A percentile compares a stretch with the other conserved stretches of the same genome.
These are phyloP conservation scores for Hypoxylon trugodes DNA, from an alignment of 495 filamentous ascomycete species.

Conservation along the genomic window DNA sequence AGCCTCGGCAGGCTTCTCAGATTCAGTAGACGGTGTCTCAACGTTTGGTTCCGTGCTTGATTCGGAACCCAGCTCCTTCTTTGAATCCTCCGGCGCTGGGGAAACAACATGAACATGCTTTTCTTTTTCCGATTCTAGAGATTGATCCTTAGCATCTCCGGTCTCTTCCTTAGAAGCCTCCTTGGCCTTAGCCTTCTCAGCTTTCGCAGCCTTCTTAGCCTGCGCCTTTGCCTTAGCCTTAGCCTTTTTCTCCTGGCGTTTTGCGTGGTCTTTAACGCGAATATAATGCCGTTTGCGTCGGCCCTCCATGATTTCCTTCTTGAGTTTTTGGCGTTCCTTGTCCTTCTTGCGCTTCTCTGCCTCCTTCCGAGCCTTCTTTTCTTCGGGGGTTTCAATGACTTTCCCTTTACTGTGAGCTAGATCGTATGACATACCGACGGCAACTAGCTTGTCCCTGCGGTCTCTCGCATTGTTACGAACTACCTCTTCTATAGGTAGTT, in stretches of 20 bases:
- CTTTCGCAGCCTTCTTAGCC: slow-evolving; percentile 44
- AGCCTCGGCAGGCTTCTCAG: slow-evolving; percentile 7
- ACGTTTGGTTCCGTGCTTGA: not conserved
- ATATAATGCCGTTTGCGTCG: slow-evolving; percentile 40
- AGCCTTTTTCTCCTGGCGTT: slow-evolving; percentile 40
- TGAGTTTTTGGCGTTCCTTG: slow-evolving; percentile 62
- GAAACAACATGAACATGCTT: slow-evolving; percentile 28
- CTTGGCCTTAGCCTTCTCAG: slow-evolving; percentile 35
- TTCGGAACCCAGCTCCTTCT: slow-evolving; percentile 29
- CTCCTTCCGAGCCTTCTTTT: slow-evolving; percentile 61
- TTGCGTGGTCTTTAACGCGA: slow-evolving; percentile 44
- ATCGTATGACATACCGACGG: slow-evolving; percentile 84
- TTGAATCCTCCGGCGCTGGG: slow-evolving; percentile 34
- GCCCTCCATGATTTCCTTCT: slow-evolving; percentile 57
- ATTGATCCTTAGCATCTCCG: slow-evolving; percentile 5
- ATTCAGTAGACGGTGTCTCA: slow-evolving; percentile 8
- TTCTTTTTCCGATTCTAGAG: slow-evolving; percentile 5
- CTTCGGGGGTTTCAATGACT: slow-evolving; percentile 69
- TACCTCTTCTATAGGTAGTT: slow-evolving; percentile 70
- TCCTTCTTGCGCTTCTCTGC: slow-evolving; percentile 52
- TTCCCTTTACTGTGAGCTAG: slow-evolving; percentile 82
- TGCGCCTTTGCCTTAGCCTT: slow-evolving; percentile 47
- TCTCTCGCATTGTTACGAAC: slow-evolving; percentile 68
- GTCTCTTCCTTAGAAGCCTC: slow-evolving; percentile 31
- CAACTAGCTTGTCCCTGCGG: slow-evolving; percentile 81